These are phyloP conservation scores for Fusarium verrucosum DNA, from an alignment of 2,329 filamentous ascomycete genomes.

Conservation along the genomic window DNA sequence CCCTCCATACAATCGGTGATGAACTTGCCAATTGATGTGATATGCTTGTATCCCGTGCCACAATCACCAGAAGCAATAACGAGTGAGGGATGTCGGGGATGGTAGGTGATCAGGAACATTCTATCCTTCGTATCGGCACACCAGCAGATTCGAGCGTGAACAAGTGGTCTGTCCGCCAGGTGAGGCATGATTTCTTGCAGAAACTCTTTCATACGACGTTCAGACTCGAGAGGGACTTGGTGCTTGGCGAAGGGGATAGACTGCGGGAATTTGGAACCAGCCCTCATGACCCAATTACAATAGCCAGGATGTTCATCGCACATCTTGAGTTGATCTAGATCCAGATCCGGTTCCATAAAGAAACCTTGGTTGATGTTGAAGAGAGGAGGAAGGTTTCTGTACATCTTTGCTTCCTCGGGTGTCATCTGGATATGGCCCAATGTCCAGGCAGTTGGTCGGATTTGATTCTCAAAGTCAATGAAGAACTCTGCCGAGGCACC, in stretches of 20 bases:
- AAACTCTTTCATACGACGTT: constrained; percentile 11
- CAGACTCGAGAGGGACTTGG: constrained; percentile 21
- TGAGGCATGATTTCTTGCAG: constrained; percentile 21
- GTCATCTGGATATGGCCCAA: constrained; percentile 33
- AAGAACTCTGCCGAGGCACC: constrained; percentile 27
- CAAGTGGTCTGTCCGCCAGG: constrained; percentile 15
- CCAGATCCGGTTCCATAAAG: constrained; percentile 35
- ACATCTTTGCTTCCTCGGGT: constrained; percentile 5
- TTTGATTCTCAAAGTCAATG: constrained; percentile 35
- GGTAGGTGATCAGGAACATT: constrained; percentile 29
- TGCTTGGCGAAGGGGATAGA: constrained; percentile 32
- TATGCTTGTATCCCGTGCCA: constrained; percentile 23
- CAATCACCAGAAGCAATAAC: constrained; percentile 31
- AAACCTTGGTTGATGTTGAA: constrained; percentile 34
- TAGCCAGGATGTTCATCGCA: constrained; percentile 33
- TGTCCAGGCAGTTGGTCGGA: constrained; percentile 25
- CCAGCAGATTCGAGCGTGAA: constrained; percentile 33
- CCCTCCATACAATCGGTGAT: constrained; percentile 26
- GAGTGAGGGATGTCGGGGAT: constrained; percentile 20
- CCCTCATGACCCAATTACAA: constrained; percentile 24
- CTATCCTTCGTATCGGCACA: constrained; percentile 28
- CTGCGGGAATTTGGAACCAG: background rate
- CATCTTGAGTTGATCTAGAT: constrained; percentile 28
- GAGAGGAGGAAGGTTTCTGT: constrained; percentile 21
- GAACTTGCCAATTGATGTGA: constrained; percentile 21